phyloP scores from a whole-genome alignment of 1,139 yeast genomes.

The Meyerozyma guilliermondii region DNA sequence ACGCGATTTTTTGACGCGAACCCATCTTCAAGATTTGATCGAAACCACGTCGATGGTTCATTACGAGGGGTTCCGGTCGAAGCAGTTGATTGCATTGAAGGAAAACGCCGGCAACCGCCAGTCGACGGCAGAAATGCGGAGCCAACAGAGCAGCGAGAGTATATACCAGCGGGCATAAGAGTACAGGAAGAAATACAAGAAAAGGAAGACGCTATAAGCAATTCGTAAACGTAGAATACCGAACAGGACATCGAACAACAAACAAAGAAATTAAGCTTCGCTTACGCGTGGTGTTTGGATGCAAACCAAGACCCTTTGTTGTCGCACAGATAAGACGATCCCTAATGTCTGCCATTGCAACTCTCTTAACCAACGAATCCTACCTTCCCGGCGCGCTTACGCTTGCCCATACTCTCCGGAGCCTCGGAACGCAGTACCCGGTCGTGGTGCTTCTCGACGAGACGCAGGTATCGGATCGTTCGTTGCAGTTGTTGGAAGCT shows the following conservation, averaged over 20 bases:
- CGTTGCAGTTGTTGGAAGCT: slow-evolving; percentile 13
- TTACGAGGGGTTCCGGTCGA: slow-evolving; percentile 89
- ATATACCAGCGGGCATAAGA: background rate
- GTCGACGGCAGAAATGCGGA: slow-evolving; percentile 4
- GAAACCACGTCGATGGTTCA: slow-evolving; percentile 87
- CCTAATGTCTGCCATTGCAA: slow-evolving; percentile 18
- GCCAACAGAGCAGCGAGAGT: slow-evolving; percentile 2
- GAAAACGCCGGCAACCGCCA: slow-evolving; percentile 65
- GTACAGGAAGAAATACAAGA: background rate
- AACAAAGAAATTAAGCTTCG: too few species aligned
- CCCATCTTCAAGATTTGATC: slow-evolving; percentile 92
- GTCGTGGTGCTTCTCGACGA: slow-evolving; percentile 20
- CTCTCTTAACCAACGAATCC: slow-evolving; percentile 25
- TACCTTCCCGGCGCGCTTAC: slow-evolving; percentile 30
- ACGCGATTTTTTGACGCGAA: slow-evolving; percentile 89
- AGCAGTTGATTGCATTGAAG: slow-evolving; percentile 89
- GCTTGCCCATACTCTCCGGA: slow-evolving; percentile 19
- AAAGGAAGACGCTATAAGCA: too few species aligned
- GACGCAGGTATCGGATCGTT: slow-evolving; percentile 13
- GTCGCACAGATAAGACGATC: background rate
- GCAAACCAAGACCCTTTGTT: background rate
- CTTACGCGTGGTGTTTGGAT: background rate
- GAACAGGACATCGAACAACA: too few species aligned
- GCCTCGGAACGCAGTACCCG: slow-evolving; percentile 15
- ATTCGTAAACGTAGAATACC: too few species aligned